Evolutionary conservation across 2,329 filamentous ascomycete genomes (phyloP).

Genomic region (Penicillium digitatum): DNA sequence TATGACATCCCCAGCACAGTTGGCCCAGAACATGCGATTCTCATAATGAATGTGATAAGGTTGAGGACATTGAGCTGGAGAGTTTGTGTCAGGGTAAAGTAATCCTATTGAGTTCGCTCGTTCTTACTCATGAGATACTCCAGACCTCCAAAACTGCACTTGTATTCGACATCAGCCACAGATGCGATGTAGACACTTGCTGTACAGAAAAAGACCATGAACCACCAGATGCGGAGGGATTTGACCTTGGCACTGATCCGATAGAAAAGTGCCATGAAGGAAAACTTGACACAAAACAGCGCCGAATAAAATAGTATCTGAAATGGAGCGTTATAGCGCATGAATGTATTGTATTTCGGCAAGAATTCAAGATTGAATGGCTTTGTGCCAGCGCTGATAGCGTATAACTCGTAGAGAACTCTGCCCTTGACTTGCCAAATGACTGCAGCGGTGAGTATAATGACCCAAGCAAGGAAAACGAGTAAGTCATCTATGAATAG

Average conservation of each 20-base stretch:
- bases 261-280: constrained; percentile 19
- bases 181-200: constrained; percentile 11
- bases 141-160: constrained; percentile 11
- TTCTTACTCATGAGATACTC: constrained; percentile 17
- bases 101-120: neutral
- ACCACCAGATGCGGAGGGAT: constrained; percentile 18
- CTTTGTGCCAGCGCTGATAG: constrained; percentile 3
- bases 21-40: constrained; percentile 16
- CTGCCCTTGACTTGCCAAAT: constrained; percentile 16
- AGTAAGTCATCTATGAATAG: constrained; percentile 16
- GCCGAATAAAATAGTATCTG: constrained; percentile 18
- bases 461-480: constrained; percentile 14
- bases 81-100: neutral
- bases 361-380: constrained; percentile 6
- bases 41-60: constrained; percentile 15
- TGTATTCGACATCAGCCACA: constrained; percentile 16
- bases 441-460: constrained; percentile 14
- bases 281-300: constrained; percentile 18
- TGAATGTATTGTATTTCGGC: constrained; percentile 7
- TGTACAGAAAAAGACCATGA: constrained; percentile 12
- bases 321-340: constrained; percentile 12
- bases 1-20: constrained; percentile 14
- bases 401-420: constrained; percentile 13
- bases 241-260: constrained; percentile 15
- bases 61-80: constrained; percentile 10